Conservation (phyloP, 1,139 yeast genomes). For the Zygosaccharomyces sapae region DNA sequence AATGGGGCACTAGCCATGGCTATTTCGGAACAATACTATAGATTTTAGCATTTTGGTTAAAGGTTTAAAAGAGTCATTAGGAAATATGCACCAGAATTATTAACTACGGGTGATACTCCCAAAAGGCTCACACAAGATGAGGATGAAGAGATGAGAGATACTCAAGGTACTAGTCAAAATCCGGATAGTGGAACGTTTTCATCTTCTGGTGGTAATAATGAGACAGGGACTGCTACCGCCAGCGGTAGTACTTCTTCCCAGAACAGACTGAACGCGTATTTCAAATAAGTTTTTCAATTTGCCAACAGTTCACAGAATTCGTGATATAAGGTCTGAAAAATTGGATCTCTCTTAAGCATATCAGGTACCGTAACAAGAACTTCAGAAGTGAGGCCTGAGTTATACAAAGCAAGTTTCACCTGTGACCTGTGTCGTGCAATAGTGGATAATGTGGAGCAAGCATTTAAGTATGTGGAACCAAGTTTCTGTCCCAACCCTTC, state of each 20-base stretch:
- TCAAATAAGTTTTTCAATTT: slow-evolving; percentile 88
- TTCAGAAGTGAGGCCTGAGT: slow-evolving; percentile 94
- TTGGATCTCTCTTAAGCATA: slow-evolving; percentile 79
- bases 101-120: slow-evolving; percentile 36
- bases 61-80: slow-evolving; percentile 70
- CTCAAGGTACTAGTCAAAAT: slow-evolving; percentile 23
- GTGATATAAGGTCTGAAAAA: slow-evolving; percentile 89
- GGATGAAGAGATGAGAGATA: slow-evolving; percentile 34
- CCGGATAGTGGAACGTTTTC: slow-evolving; percentile 14
- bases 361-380: slow-evolving; percentile 97
- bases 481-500: slow-evolving; percentile 82
- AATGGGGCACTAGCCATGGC: slow-evolving; percentile 90
- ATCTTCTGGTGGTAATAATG: slow-evolving; percentile 20
- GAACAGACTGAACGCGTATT: slow-evolving; percentile 63
- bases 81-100: slow-evolving; percentile 67
- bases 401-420: slow-evolving; percentile 78
- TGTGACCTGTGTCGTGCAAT: slow-evolving; percentile 87
- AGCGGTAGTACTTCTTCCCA: slow-evolving; percentile 29
- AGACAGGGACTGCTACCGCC: slow-evolving; percentile 29
- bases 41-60: slow-evolving; percentile 79
- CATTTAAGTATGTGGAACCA: slow-evolving; percentile 92
- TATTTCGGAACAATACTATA: slow-evolving; percentile 81
- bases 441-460: slow-evolving; percentile 87
- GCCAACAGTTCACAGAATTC: slow-evolving; percentile 76
- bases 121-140: slow-evolving; percentile 14